These are phyloP conservation scores for Triticum aestivum DNA, from an alignment of 176 grass and related monocot species.

Conservation along the genomic window DNA sequence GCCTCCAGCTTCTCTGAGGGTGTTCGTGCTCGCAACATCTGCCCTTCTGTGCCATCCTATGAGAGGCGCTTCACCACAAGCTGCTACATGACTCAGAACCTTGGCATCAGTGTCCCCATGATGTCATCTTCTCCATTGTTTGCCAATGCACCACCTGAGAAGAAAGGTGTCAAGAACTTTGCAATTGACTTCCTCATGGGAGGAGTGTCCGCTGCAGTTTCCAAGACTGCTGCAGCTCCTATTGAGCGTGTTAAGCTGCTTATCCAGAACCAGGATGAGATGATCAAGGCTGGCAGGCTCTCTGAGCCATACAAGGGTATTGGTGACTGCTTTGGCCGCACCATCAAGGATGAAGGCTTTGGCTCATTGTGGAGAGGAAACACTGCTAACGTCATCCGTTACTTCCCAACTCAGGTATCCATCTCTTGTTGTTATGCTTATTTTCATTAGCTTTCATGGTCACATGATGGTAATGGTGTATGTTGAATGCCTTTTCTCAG, in stretches of 20 bases:
- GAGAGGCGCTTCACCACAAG: slow-evolving; percentile 43
- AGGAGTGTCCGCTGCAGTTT: slow-evolving; percentile 89
- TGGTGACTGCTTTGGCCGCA: slow-evolving; percentile 74
- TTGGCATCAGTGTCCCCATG: slow-evolving; percentile 40
- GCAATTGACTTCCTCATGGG: slow-evolving; percentile 90
- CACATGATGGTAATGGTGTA: background rate
- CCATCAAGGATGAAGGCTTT: slow-evolving; percentile 84
- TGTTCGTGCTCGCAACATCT: slow-evolving; percentile 45
- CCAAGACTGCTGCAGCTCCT: slow-evolving; percentile 92
- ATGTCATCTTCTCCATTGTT: slow-evolving; percentile 55
- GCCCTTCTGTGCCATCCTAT: slow-evolving; percentile 41
- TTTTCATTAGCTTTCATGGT: background rate
- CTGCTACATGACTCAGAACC: slow-evolving; percentile 46
- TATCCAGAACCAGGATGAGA: slow-evolving; percentile 98
- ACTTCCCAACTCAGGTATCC: slow-evolving; percentile 91
- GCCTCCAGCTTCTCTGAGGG: slow-evolving; percentile 63
- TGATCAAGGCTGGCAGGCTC: slow-evolving; percentile 88
- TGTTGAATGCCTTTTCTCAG: too few relatives aligned
- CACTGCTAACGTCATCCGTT: slow-evolving; percentile 88
- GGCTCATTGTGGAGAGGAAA: slow-evolving; percentile 84
- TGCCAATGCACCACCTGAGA: slow-evolving; percentile 72
- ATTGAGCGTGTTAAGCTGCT: slow-evolving; percentile 94
- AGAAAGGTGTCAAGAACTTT: slow-evolving; percentile 68
- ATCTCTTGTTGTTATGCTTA: background rate
- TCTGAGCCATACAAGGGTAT: slow-evolving; percentile 96